A percentile compares a stretch with the other conserved stretches of the same genome.
Evolutionary conservation across 2,329 filamentous ascomycete species (phyloP).

Genomic region (Trichoderma afroharzianum): DNA sequence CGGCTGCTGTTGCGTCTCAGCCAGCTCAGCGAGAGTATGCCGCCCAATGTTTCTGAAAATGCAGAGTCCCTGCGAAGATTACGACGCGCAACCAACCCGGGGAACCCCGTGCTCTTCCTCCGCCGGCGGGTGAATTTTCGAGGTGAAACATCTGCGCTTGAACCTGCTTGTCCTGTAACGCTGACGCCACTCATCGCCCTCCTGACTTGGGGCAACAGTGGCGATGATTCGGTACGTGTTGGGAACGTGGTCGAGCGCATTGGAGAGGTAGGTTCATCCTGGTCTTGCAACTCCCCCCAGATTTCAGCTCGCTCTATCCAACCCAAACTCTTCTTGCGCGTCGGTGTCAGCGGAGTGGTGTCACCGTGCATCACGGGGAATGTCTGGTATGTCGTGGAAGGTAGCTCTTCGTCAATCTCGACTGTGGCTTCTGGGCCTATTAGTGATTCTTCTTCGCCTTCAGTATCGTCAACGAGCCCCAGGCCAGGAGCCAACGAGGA

Average conservation of each 20-base stretch:
- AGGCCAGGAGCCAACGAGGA: conserved; percentile 78
- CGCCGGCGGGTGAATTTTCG: conserved; percentile 41
- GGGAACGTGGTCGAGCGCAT: conserved; percentile 50
- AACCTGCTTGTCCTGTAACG: conserved; percentile 27
- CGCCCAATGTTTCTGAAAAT: conserved; percentile 49
- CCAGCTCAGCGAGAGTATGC: conserved; percentile 55
- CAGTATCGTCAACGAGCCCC: conserved; percentile 70
- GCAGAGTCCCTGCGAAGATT: conserved; percentile 37
- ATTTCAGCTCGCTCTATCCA: conserved; percentile 73
- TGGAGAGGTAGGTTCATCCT: conserved; percentile 46
- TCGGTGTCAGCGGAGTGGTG: conserved; percentile 36
- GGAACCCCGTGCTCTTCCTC: conserved; percentile 59
- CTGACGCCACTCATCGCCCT: conserved; percentile 30
- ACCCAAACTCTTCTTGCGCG: conserved; percentile 48
- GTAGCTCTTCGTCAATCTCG: conserved; percentile 38
- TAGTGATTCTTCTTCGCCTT: conserved; percentile 57
- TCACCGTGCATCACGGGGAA: conserved; percentile 41
- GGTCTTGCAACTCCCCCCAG: conserved; percentile 83
- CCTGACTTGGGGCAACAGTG: conserved; percentile 35
- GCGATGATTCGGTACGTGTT: conserved; percentile 37
- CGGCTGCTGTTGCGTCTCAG: conserved; percentile 34
- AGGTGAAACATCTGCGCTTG: conserved; percentile 30
- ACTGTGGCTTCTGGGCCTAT: conserved; percentile 45
- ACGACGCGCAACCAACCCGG: conserved; percentile 55
- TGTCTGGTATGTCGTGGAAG: conserved; percentile 42